Evolutionary conservation across 2,329 filamentous ascomycete genomes (phyloP).

Genomic region (Calonectria naviculata): DNA sequence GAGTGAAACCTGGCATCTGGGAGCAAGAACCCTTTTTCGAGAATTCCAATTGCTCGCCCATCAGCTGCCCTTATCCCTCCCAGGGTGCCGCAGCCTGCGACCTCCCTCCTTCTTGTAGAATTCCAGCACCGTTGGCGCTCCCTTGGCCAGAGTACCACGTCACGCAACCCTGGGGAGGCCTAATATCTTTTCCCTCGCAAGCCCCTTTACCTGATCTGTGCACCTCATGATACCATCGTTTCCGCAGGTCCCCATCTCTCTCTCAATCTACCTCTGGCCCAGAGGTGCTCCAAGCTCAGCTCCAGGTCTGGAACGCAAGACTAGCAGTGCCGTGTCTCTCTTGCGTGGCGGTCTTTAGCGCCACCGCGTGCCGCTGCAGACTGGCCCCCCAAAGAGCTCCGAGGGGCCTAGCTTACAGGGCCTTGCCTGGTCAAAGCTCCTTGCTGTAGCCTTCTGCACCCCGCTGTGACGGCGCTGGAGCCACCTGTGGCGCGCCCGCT

Average conservation of each 20-base stretch:
- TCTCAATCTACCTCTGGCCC: neutral
- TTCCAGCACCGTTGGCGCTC: neutral
- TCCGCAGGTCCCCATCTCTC: neutral
- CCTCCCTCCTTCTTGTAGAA: neutral
- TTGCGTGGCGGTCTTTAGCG: constrained; percentile 22
- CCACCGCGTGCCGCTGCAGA: constrained; percentile 16
- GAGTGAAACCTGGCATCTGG: neutral
- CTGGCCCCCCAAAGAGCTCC: neutral
- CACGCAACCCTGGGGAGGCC: constrained; percentile 27
- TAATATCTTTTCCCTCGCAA: constrained; percentile 24
- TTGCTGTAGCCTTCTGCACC: neutral
- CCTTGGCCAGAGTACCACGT: constrained; percentile 28
- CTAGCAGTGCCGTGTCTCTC: neutral
- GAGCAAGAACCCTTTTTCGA: neutral
- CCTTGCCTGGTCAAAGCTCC: neutral
- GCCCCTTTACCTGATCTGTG: constrained; percentile 3
- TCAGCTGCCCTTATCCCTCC: neutral
- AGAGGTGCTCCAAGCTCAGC: neutral
- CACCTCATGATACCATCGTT: neutral
- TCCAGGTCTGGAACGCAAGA: constrained; percentile 1
- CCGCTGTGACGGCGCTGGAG: neutral
- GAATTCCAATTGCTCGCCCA: neutral
- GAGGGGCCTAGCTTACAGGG: neutral
- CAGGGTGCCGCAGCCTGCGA: neutral
- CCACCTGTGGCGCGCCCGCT: neutral